Conservation (phyloP, 345 rosid genomes). For the Trapa bicornis region DNA sequence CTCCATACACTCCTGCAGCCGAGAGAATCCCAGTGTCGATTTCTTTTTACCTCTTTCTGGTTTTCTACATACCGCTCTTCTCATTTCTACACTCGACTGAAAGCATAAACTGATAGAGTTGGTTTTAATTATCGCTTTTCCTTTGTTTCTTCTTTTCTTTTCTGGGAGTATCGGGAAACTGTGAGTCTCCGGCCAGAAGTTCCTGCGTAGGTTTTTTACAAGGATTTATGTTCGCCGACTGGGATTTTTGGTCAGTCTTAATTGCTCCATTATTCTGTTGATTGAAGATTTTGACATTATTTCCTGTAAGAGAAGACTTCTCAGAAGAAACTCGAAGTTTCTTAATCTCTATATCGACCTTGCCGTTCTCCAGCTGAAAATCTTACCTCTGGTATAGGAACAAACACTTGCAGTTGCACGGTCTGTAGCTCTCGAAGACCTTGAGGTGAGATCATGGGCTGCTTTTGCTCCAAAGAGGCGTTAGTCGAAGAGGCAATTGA, state of each 20-base stretch:
- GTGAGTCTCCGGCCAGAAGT: slow-evolving; percentile 8
- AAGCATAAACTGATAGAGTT: slow-evolving; percentile 1
- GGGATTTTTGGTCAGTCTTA: slow-evolving; percentile 16
- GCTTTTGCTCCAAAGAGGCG: slow-evolving; percentile 72
- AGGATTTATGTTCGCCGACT: neutral
- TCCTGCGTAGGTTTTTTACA: neutral
- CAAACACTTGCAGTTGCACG: neutral
- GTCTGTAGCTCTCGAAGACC: slow-evolving; percentile 5
- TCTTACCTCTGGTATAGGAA: neutral
- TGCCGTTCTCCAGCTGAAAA: neutral
- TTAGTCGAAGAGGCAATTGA: slow-evolving; percentile 23
- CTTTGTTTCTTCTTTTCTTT: neutral
- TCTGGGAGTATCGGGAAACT: slow-evolving; percentile 7
- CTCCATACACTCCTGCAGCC: neutral
- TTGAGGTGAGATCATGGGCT: slow-evolving; percentile 54
- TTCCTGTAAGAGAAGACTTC: neutral
- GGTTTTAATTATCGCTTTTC: neutral
- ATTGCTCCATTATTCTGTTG: neutral
- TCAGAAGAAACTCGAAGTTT: neutral
- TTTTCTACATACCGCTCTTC: slow-evolving; percentile 3
- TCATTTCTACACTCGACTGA: neutral
- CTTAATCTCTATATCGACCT: neutral
- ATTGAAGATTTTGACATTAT: neutral
- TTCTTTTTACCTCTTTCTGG: neutral
- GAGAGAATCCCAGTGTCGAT: neutral